These are phyloP conservation scores for Micractinium conductrix DNA, from an alignment of 139 green algal species.

Conservation along the genomic window DNA sequence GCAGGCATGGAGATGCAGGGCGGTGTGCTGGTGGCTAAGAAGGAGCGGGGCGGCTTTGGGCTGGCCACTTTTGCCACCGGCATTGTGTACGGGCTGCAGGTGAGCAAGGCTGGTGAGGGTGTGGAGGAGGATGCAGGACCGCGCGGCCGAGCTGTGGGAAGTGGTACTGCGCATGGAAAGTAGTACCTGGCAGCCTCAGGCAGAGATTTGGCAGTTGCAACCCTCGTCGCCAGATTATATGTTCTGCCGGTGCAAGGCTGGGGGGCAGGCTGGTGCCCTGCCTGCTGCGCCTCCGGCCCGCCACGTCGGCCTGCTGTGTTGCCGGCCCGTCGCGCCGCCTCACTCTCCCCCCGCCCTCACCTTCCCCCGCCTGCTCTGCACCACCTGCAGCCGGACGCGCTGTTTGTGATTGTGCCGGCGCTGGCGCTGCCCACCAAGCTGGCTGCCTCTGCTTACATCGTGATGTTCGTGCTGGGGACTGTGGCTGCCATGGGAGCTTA, in stretches of 20 bases:
- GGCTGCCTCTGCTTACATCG: conserved; percentile 88
- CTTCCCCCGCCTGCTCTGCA: neutral
- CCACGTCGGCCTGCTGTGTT: neutral
- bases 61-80: conserved; percentile 90
- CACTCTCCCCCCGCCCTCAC: neutral
- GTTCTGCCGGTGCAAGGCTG: neutral
- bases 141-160: neutral
- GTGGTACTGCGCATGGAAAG: neutral
- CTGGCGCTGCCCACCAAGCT: conserved; percentile 92
- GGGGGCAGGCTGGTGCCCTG: neutral
- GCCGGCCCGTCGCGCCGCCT: neutral
- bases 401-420: conserved; percentile 97
- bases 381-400: conserved; percentile 83
- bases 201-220: neutral
- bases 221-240: neutral
- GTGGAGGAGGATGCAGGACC: no score
- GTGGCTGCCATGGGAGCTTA: conserved; percentile 96
- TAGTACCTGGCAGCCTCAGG: no score
- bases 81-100: conserved; percentile 94
- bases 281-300: neutral
- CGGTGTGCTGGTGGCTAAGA: conserved; percentile 37
- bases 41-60: conserved; percentile 52
- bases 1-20: conserved; percentile 33
- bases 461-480: conserved; percentile 96
- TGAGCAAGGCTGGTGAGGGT: neutral